These are phyloP conservation scores for Coelastrella sp. DNA, from an alignment of 139 green algal species.

Conservation along the genomic window DNA sequence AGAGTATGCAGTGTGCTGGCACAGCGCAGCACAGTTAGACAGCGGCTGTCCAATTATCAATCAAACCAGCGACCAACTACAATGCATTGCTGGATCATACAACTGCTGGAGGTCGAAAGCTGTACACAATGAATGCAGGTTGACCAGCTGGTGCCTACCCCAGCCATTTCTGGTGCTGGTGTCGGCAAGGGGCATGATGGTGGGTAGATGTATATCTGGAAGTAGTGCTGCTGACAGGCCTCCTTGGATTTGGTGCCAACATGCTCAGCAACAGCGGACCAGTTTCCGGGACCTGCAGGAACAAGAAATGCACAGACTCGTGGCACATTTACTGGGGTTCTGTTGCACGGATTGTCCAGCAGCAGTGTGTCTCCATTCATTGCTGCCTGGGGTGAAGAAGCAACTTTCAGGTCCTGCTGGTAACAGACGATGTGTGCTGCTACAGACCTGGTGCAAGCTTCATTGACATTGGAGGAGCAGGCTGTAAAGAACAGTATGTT, in stretches of 20 bases:
- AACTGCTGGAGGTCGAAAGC: not conserved
- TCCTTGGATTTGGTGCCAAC: conserved; percentile 85
- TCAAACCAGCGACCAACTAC: too few relatives aligned
- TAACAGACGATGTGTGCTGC: too few relatives aligned
- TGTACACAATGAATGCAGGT: not conserved
- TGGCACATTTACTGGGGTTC: not conserved
- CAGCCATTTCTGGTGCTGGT: conserved; percentile 69
- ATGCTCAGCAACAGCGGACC: conserved; percentile 87
- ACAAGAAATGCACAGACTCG: not conserved
- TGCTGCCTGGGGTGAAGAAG: too few relatives aligned
- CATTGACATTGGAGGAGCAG: not conserved
- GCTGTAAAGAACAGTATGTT: not conserved
- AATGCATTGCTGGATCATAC: too few relatives aligned
- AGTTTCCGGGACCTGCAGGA: conserved; percentile 89
- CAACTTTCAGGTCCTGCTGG: too few relatives aligned
- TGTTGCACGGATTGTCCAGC: not conserved
- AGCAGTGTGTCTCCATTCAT: too few relatives aligned
- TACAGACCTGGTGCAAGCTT: not conserved
- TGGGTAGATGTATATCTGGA: conserved; percentile 83
- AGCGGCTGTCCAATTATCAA: too few relatives aligned
- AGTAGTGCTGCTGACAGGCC: conserved; percentile 89
- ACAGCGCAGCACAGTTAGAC: not conserved
- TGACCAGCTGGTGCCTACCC: conserved; percentile 26
- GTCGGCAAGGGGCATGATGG: conserved; percentile 74
- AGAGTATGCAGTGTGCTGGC: not conserved